Evolutionary conservation across 2,329 filamentous ascomycete species (phyloP), one percentile per base, ranked within the genome.

Genomic region (Penicillium sclerotigenum): DNA sequence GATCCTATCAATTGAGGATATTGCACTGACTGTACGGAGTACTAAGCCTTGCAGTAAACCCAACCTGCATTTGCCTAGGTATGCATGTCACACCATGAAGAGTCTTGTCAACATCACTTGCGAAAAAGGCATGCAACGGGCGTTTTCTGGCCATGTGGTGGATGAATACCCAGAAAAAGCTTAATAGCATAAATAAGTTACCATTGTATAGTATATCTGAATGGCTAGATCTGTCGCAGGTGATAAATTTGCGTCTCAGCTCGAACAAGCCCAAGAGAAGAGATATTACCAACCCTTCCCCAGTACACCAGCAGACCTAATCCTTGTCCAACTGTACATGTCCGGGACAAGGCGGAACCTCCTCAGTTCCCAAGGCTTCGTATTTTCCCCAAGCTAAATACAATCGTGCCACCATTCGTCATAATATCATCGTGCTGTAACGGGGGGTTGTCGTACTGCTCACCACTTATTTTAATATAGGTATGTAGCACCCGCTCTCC

Each of bases 401-500:
- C 77, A 28, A 83, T 72, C 10, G 67, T 73, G 0, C 79, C 79
- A 0, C 78, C 79, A 22, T 75, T 64, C 41, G 52, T 54, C 70
- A 66, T 70, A 26, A 71, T 46, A 64, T 84, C 79, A 1, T 77
- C 74, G 65, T 84, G 81, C 53, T 78, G 74, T 18, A 85, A 74
- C 82, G 82, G 84, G 52, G 81, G 13, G 13, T 84, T 69, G 75
- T 78, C 0, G 71, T 81, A 84, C 0, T 54, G 2, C 51, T 80
- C 55, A 0, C 80, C 81, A 56, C 85, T 84, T 36, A 84, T 77
- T 52, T 70, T 79, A 1, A 85, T 71, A 2, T 75, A 62, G 84
- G 80, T 5, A 86, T 78, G 57, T 79, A 85, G 40, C 76, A 79
- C 2, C 77, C 77, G 3, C 77, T 66, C 3, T 72, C 68, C 13